Percentiles rank a stretch among this genome's conserved stretches.
Conservation (phyloP, 495 filamentous ascomycete species). For the Xylaria flabelliformis region DNA sequence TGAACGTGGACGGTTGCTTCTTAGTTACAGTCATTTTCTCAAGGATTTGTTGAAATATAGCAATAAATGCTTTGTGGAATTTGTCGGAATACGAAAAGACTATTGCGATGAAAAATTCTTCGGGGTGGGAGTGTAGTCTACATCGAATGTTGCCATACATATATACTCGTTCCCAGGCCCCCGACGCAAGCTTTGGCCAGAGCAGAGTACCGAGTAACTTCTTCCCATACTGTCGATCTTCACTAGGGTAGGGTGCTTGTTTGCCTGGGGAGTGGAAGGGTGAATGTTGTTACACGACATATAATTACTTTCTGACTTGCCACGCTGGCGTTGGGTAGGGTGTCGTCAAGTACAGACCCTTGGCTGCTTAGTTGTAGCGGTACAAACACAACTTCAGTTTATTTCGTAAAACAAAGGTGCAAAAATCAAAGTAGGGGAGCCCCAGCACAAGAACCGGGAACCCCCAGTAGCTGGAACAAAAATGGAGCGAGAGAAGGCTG, state of each 20-base stretch:
- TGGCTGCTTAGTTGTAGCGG: too few relatives aligned
- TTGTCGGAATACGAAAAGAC: background rate
- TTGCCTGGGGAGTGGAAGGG: background rate
- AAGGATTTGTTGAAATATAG: too few relatives aligned
- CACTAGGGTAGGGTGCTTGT: background rate
- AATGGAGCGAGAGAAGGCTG: background rate
- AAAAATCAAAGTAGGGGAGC: background rate
- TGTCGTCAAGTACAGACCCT: background rate
- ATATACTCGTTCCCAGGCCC: background rate
- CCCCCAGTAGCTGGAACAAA: background rate
- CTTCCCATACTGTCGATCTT: background rate
- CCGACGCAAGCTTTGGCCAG: background rate
- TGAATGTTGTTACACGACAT: background rate
- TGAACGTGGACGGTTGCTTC: too few relatives aligned
- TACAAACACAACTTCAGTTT: background rate
- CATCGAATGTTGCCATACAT: background rate
- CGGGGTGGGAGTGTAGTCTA: background rate
- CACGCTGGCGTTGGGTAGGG: background rate
- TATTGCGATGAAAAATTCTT: background rate
- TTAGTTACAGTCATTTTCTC: too few relatives aligned
- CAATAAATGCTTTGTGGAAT: background rate
- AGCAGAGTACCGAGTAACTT: background rate
- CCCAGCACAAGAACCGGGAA: background rate
- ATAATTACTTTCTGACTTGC: slow-evolving; percentile 2
- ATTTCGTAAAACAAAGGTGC: background rate